phyloP scores from a whole-genome alignment of 768 basidiomycete species.

The Russula sp. region DNA sequence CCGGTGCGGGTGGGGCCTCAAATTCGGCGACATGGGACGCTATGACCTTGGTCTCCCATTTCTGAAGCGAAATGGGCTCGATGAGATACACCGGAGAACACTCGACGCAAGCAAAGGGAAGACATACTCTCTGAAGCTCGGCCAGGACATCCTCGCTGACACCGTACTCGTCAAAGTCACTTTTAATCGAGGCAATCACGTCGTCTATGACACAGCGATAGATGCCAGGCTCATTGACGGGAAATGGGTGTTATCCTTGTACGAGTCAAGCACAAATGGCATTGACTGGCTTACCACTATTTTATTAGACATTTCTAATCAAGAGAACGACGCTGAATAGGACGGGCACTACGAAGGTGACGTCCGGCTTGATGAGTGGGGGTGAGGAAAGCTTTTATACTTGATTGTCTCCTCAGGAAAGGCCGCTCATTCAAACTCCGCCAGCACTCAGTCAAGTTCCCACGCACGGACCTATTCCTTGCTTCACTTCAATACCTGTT shows the following conservation, averaged over 20 bases:
- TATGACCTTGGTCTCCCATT: conserved; percentile 95
- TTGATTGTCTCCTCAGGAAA: conserved; percentile 35
- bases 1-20: conserved; percentile 45
- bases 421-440: conserved; percentile 42
- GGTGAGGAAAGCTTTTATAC: conserved; percentile 37
- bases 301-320: conserved; percentile 84
- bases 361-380: conserved; percentile 33
- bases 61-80: conserved; percentile 40
- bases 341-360: conserved; percentile 29
- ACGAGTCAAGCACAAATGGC: conserved; percentile 51
- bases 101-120: conserved; percentile 18
- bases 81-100: conserved; percentile 22
- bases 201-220: conserved; percentile 97
- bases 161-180: conserved; percentile 96
- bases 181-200: conserved; percentile 79
- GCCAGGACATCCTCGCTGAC: conserved; percentile 84
- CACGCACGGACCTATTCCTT: conserved; percentile 42
- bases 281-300: conserved; percentile 91
- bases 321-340: conserved; percentile 29
- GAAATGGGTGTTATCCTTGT: conserved; percentile 45
- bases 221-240: conserved; percentile 68
- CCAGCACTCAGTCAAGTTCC: conserved; percentile 31
- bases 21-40: conserved; percentile 96
- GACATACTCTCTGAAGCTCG: conserved; percentile 81
- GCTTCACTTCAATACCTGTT: too few species aligned